These are phyloP conservation scores for Przewalskia tangutica DNA, from an alignment of 257 asterid species.

Conservation along the genomic window DNA sequence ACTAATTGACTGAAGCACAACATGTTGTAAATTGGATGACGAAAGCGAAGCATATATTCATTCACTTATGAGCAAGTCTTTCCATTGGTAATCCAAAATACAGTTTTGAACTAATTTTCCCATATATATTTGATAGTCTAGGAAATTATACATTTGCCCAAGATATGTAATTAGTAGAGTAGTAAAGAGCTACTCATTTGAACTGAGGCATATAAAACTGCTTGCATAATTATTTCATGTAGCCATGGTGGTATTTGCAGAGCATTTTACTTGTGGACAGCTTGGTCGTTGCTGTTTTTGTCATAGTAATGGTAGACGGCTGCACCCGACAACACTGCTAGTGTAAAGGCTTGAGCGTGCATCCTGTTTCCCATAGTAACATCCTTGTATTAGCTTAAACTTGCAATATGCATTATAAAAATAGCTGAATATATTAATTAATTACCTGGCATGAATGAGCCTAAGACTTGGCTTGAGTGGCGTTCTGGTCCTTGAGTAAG, in stretches of 20 bases:
- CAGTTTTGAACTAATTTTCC: not conserved
- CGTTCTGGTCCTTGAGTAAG: constrained; percentile 36
- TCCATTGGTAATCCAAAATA: not conserved
- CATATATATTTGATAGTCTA: not conserved
- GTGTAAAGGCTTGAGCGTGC: constrained; percentile 81
- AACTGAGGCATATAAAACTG: not conserved
- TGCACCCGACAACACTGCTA: constrained; percentile 68
- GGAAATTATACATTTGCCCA: not conserved
- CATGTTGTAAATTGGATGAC: not conserved
- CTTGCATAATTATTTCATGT: not conserved
- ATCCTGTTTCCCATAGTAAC: constrained; percentile 27
- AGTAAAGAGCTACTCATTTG: not conserved
- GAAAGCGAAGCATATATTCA: not conserved
- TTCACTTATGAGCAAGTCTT: not conserved
- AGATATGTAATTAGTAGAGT: not conserved
- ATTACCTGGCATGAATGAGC: constrained; percentile 69
- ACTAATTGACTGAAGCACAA: not conserved
- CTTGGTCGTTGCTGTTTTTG: constrained; percentile 16
- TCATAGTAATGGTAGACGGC: constrained; percentile 65
- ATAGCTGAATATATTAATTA: not conserved
- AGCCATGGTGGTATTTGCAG: not conserved
- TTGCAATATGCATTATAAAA: too few relatives aligned
- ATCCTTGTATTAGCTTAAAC: not conserved
- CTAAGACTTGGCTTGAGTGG: constrained; percentile 60
- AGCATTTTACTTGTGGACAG: not conserved